phyloP scores from a whole-genome alignment of 495 filamentous ascomycete species.

The Neurospora sp. region DNA sequence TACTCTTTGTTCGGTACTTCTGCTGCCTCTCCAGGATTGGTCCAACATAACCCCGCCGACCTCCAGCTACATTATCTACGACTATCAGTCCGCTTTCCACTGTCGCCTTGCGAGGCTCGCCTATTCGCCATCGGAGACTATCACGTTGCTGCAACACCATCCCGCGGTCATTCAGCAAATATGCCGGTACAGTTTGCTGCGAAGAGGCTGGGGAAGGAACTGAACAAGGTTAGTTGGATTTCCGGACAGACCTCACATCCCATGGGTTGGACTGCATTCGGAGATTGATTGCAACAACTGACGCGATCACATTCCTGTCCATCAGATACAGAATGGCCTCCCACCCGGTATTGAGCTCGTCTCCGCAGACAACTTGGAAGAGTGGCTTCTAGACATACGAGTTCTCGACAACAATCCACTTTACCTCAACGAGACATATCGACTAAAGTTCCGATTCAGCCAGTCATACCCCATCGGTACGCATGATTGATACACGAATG shows the following conservation, averaged over 20 bases:
- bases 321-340: slow-evolving; percentile 43
- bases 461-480: slow-evolving; percentile 83
- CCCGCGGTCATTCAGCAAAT: slow-evolving; percentile 1
- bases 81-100: neutral
- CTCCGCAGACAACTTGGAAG: slow-evolving; percentile 66
- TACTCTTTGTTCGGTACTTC: neutral
- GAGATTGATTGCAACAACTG: neutral
- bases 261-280: neutral
- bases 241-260: neutral
- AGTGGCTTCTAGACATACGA: slow-evolving; percentile 89
- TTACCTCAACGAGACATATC: slow-evolving; percentile 69
- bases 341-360: slow-evolving; percentile 72
- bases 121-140: neutral
- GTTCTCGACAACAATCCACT: slow-evolving; percentile 89
- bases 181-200: slow-evolving; percentile 37
- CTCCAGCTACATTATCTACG: neutral
- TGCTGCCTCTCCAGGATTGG: neutral
- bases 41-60: neutral
- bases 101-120: neutral
- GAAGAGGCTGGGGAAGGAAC: slow-evolving; percentile 42
- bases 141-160: neutral
- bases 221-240: slow-evolving; percentile 32
- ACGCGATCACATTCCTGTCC: slow-evolving; percentile 1
- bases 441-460: slow-evolving; percentile 79
- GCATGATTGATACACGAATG: neutral